Evolutionary conservation across 2,329 filamentous ascomycete genomes (phyloP).

Genomic region (Aspergillus amoenus): DNA sequence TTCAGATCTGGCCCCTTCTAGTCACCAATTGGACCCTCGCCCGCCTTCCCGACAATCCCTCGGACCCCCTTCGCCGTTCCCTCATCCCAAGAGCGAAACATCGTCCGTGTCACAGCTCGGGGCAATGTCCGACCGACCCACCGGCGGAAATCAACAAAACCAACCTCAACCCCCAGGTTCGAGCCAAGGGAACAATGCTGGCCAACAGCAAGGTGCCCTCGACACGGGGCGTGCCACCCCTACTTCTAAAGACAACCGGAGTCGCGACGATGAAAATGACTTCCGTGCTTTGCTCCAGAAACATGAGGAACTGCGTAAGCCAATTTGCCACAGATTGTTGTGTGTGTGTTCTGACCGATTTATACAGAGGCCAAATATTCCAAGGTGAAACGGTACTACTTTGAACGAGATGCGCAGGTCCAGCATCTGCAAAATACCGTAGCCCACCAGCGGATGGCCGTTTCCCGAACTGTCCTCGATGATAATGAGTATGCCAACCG

Average conservation of each 20-base stretch:
- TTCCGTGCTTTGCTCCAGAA: constrained; percentile 44
- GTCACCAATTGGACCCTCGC: constrained; percentile 16
- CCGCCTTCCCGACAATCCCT: constrained; percentile 23
- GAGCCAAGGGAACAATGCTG: constrained; percentile 20
- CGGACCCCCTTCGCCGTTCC: constrained; percentile 23
- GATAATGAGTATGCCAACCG: constrained; percentile 90
- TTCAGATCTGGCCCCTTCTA: constrained; percentile 16
- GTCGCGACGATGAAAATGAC: constrained; percentile 45
- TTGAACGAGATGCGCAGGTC: constrained; percentile 85
- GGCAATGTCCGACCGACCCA: constrained; percentile 21
- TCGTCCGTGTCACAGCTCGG: constrained; percentile 11
- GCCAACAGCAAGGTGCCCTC: constrained; percentile 29
- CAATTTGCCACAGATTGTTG: background rate
- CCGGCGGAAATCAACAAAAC: constrained; percentile 13
- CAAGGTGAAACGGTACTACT: constrained; percentile 96
- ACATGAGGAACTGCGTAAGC: constrained; percentile 49
- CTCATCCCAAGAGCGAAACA: constrained; percentile 11
- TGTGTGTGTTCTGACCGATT: constrained; percentile 1
- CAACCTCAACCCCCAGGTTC: constrained; percentile 6
- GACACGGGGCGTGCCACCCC: constrained; percentile 51
- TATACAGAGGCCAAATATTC: constrained; percentile 85
- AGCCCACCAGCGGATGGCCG: constrained; percentile 90
- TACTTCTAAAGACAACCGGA: constrained; percentile 30
- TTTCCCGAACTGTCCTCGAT: constrained; percentile 90
- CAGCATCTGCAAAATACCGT: constrained; percentile 97